These are phyloP conservation scores for Hirsutella rhossiliensis DNA, from an alignment of 2,329 filamentous ascomycete species.

Conservation along the genomic window DNA sequence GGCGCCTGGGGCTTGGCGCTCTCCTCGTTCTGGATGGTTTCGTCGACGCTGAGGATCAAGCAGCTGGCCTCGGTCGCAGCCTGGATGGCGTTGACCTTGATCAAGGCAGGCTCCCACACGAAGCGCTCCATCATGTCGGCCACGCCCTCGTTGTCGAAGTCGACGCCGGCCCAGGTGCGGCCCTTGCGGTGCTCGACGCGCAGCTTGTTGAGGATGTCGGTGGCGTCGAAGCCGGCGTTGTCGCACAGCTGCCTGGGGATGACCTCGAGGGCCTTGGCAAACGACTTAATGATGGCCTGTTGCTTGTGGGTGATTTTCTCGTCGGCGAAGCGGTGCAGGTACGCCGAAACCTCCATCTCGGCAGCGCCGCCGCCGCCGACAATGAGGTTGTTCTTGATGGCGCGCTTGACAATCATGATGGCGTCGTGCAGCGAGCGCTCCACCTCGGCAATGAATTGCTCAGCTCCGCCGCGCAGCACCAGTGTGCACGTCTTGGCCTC, in stretches of 20 bases:
- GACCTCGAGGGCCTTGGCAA: conserved; percentile 92
- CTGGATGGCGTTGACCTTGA: conserved; percentile 96
- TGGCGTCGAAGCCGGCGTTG: conserved; percentile 96
- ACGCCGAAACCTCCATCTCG: conserved; percentile 95
- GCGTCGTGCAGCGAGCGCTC: conserved; percentile 96
- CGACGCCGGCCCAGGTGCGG: conserved; percentile 87
- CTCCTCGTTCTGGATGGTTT: conserved; percentile 98
- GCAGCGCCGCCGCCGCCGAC: conserved; percentile 89
- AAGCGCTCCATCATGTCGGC: conserved; percentile 90
- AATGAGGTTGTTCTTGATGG: conserved; percentile 87
- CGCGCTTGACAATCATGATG: conserved; percentile 99
- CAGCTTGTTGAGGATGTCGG: conserved; percentile 91
- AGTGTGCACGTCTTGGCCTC: conserved; percentile 95
- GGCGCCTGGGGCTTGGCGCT: conserved; percentile 75
- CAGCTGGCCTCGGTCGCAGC: conserved; percentile 92
- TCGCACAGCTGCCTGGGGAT: conserved; percentile 96
- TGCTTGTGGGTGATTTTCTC: conserved; percentile 90
- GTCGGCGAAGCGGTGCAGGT: conserved; percentile 87
- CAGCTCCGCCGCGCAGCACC: conserved; percentile 85
- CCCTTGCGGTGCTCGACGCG: conserved; percentile 94
- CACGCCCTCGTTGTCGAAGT: conserved; percentile 86
- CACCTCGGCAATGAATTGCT: conserved; percentile 98
- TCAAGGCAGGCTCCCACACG: conserved; percentile 92
- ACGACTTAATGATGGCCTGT: conserved; percentile 94
- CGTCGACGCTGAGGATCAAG: conserved; percentile 89